A percentile compares a stretch with the other conserved stretches of the same genome.
phyloP scores from a whole-genome alignment of 768 basidiomycete species.

The Suillus subalutaceus region DNA sequence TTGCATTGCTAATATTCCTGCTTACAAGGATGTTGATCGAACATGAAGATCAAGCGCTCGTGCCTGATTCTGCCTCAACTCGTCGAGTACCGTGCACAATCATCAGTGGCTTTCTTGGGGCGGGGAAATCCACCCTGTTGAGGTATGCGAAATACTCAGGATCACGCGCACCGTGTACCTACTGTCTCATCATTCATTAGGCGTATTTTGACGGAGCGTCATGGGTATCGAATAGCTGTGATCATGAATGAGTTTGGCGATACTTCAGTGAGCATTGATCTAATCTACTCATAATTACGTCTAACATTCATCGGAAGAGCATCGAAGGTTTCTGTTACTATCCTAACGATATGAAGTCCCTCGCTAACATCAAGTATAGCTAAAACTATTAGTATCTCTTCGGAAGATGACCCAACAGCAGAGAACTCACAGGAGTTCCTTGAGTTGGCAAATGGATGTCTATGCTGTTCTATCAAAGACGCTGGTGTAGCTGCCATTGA shows the following conservation, averaged over 20 bases:
- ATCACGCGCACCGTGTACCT: background rate
- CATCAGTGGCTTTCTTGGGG: conserved; percentile 93
- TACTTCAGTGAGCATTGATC: conserved; percentile 66
- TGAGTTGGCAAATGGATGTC: conserved; percentile 92
- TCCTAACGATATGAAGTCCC: conserved; percentile 8
- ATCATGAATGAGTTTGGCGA: conserved; percentile 99
- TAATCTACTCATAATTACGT: background rate
- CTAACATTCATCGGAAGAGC: conserved; percentile 53
- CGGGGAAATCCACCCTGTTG: conserved; percentile 92
- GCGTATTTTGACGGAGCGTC: conserved; percentile 88
- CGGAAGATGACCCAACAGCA: conserved; percentile 60
- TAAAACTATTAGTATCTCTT: conserved; percentile 82
- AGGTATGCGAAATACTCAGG: conserved; percentile 49
- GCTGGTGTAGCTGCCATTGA: conserved; percentile 92
- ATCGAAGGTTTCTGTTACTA: conserved; percentile 73
- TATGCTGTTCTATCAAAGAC: conserved; percentile 99
- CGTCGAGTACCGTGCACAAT: conserved; percentile 83
- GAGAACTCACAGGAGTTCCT: conserved; percentile 83
- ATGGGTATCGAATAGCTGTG: conserved; percentile 96
- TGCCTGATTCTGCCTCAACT: conserved; percentile 13
- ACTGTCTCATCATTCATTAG: conserved; percentile 36
- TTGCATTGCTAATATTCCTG: conserved; percentile 4
- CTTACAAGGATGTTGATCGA: conserved; percentile 36
- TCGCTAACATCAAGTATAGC: conserved; percentile 46
- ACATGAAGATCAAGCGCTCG: conserved; percentile 12